Base-by-base conservation (phyloP, 805 yeast species). In the Sugiyamaella boreocaroliniensis region DNA sequence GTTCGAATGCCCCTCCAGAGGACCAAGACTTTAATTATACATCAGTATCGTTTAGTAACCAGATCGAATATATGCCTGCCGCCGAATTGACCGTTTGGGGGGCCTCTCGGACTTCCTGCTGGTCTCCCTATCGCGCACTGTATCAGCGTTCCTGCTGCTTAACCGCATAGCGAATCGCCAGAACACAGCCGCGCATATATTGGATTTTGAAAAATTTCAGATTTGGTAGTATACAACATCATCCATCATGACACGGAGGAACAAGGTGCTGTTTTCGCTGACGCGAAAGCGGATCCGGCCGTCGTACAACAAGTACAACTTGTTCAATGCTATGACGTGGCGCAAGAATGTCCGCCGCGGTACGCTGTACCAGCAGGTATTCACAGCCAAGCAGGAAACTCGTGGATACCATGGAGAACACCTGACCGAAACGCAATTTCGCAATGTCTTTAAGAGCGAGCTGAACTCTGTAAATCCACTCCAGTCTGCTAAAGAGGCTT, bases 391-490 rank as follows among this genome's bases (percentile, higher is more conserved):
- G 69, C 85, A 82, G 66, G 97, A 90, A 66, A 84, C 97, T 7
- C 81, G 99, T 71, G 85, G 92, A 1, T 92, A 92, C 68, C 99
- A 92, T 68, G 99, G 99, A 61, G 98, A 93, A 64, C 88, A 85
- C 67, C 68, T 92, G 52, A 86, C 92, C 0, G 99, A 93, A 68
- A 73, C 80, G 16, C 81, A 90, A 65, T 86, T 89, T 84, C 85
- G 85, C 65, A 71, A 81, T 8, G 68, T 78, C 48, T 90, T 92
- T 71, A 73, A 81, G 50, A 74, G 76, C 46, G 82, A 83, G 55
- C 74, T 89, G 60, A 83, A 85, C 55, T 86, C 95, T 29, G 96
- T 89, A 42, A 93, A 95, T 8, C 96, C 89, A 64, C 76, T 89
- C 65, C 95, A 88, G 69, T 86, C 92, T 8, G 83, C 90, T 1